Base-by-base conservation (phyloP, 352 stramenopile species). In the Globisporangium camurandrum region DNA sequence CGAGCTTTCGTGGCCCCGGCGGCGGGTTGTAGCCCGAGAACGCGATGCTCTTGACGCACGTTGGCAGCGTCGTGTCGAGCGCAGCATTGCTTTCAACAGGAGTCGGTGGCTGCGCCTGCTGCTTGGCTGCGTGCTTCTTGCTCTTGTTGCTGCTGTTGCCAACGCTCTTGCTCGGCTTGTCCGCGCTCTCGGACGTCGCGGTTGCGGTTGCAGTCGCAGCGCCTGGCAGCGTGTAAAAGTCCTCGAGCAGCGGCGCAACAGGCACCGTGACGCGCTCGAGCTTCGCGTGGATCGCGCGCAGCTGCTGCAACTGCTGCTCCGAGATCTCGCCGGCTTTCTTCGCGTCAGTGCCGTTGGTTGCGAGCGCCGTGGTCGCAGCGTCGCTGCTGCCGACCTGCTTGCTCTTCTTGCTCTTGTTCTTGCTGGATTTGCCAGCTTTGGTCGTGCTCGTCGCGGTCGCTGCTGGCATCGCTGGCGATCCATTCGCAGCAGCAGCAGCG, bases 11-110 rank as follows among this genome's bases (percentile, higher is more conserved):
- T 45, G 82, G 82, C 19, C 84, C 67, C 24, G 95, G 94, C n/a
- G 93, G 93, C 30, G 93, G 88, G 69, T 98, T 97, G 71, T 96
- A 98, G 40, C 90, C 92, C 54, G 86, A 97, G 51, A 97, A 92
- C 36, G 88, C 69, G 54, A 98, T 95, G 62, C 83, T 93, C 61
- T 93, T 83, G 39, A 97, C 46, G 64, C 87, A 97, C 43, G 67
- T 56, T n/a, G 82, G 84, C 22, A 93, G 67, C 54, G 79, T 87
- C 36, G 76, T 67, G 19, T 81, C 63, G 33, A 66, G 49, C 47
- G 70, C 42, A 9, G 61, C 45, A 36, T 68, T 40, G 17, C 60
- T 49, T 41, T 81, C 64, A 30, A 71, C 56, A 11, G 68, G 56
- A 28, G 70, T 62, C 50, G 71, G 67, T 16, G 57, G 40, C 33